Conservation (phyloP, 2,329 filamentous ascomycete species). For the Didymella pomorum region DNA sequence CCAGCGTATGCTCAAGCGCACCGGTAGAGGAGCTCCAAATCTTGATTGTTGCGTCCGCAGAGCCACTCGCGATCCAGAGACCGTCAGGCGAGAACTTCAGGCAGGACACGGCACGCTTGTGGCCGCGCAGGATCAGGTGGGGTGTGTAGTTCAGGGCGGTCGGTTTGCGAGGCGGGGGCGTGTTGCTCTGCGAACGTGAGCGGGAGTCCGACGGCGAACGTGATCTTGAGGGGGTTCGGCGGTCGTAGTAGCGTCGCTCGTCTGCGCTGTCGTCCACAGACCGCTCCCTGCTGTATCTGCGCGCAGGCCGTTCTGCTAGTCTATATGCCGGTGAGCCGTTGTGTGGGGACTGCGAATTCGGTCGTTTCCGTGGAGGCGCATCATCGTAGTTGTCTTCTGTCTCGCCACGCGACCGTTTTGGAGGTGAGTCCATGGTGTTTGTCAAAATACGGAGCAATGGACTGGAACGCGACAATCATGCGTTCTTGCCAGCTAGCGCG, state of each 20-base stretch:
- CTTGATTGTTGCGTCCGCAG: conserved; percentile 85
- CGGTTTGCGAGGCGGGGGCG: conserved; percentile 58
- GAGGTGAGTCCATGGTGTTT: conserved; percentile 30
- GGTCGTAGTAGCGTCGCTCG: conserved; percentile 36
- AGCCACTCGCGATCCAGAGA: conserved; percentile 86
- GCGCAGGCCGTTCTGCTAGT: conserved; percentile 43
- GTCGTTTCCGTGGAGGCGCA: conserved; percentile 45
- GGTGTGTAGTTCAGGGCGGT: conserved; percentile 71
- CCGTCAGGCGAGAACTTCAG: conserved; percentile 93
- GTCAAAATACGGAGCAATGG: conserved; percentile 28
- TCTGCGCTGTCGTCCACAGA: conserved; percentile 43
- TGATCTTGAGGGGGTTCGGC: conserved; percentile 33
- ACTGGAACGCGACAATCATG: conserved; percentile 14
- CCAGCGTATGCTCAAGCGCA: conserved; percentile 82
- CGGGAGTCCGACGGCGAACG: conserved; percentile 32
- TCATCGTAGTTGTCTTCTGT: conserved; percentile 37
- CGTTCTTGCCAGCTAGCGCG: conserved; percentile 26
- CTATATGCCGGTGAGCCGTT: conserved; percentile 30
- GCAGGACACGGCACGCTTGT: conserved; percentile 79
- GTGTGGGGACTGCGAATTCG: conserved; percentile 42
- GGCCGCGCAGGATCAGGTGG: conserved; percentile 76
- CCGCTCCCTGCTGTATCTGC: conserved; percentile 44
- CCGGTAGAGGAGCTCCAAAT: conserved; percentile 87
- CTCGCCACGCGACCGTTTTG: conserved; percentile 41
- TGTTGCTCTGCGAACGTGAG: conserved; percentile 32